Evolutionary conservation across 2,329 filamentous ascomycete species (phyloP).

Genomic region (Dendryphion nanum): DNA sequence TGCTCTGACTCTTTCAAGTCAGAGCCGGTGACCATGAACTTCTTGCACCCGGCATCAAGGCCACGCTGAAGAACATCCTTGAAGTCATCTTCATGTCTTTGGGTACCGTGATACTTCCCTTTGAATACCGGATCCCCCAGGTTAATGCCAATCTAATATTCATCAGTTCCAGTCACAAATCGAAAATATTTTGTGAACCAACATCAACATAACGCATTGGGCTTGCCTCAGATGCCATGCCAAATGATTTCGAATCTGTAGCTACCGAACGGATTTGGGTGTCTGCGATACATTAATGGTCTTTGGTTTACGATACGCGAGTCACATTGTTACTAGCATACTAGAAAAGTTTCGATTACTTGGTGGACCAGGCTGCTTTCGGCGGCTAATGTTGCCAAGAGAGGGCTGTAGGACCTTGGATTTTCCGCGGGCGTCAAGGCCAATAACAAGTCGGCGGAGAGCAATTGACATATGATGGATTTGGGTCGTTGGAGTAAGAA

Average conservation of each 20-base stretch:
- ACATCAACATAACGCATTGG: slow-evolving; percentile 44
- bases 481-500: too few relatives aligned
- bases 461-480: too few relatives aligned
- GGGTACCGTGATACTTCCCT: slow-evolving; percentile 78
- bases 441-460: too few relatives aligned
- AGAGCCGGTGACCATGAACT: slow-evolving; percentile 92
- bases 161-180: slow-evolving; percentile 9
- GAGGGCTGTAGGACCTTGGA: too few relatives aligned
- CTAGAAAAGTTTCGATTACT: too few relatives aligned
- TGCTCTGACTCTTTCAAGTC: slow-evolving; percentile 75
- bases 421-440: too few relatives aligned
- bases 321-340: too few relatives aligned
- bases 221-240: slow-evolving; percentile 4
- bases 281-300: too few relatives aligned
- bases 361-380: too few relatives aligned
- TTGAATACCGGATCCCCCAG: slow-evolving; percentile 88
- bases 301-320: too few relatives aligned
- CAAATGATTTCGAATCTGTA: background rate
- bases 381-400: too few relatives aligned
- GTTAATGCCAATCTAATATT: slow-evolving; percentile 79
- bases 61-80: slow-evolving; percentile 76
- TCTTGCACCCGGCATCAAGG: slow-evolving; percentile 73
- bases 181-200: slow-evolving; percentile 26
- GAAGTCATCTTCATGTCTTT: slow-evolving; percentile 72
- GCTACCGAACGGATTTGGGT: too few relatives aligned